Percentiles rank a stretch among this genome's conserved stretches.
Conservation (phyloP, 345 rosid genomes). For the Camelina hispida region DNA sequence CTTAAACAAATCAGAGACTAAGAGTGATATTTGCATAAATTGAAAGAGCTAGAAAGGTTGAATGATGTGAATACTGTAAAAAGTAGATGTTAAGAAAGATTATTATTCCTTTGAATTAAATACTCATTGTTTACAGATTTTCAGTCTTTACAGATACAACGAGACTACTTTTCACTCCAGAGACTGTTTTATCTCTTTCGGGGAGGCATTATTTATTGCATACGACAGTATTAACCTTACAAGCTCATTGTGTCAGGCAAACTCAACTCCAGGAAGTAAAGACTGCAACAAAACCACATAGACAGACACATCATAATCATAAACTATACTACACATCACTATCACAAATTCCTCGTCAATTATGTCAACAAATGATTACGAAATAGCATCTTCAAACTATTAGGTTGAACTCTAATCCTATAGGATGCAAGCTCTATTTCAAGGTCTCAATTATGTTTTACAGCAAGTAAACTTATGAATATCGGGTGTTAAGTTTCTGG, state of each 20-base stretch:
- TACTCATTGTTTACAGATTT: conserved; percentile 36
- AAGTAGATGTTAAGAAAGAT: conserved; percentile 1
- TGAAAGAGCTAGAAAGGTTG: not conserved
- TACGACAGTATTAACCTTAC: conserved; percentile 40
- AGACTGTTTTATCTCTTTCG: conserved; percentile 22
- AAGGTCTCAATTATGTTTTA: not conserved
- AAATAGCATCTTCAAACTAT: not conserved
- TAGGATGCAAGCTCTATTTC: conserved; percentile 10
- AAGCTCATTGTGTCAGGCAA: conserved; percentile 73
- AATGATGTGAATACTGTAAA: not conserved
- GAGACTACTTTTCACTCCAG: conserved; percentile 21
- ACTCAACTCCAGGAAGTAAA: conserved; percentile 83
- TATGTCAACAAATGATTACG: not conserved
- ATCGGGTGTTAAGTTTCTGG: not conserved
- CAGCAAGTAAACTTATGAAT: not conserved
- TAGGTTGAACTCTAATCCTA: not conserved
- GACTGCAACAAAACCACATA: conserved; percentile 53
- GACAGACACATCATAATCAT: conserved; percentile 26
- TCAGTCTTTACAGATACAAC: conserved; percentile 39
- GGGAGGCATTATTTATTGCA: conserved; percentile 40
- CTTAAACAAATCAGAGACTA: not conserved
- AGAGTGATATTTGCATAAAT: conserved; percentile 1
- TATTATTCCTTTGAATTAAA: conserved; percentile 20
- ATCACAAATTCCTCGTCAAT: not conserved
- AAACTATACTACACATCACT: conserved; percentile 1